Conservation (phyloP, 495 filamentous ascomycete species). For the Aspergillus affinis region DNA sequence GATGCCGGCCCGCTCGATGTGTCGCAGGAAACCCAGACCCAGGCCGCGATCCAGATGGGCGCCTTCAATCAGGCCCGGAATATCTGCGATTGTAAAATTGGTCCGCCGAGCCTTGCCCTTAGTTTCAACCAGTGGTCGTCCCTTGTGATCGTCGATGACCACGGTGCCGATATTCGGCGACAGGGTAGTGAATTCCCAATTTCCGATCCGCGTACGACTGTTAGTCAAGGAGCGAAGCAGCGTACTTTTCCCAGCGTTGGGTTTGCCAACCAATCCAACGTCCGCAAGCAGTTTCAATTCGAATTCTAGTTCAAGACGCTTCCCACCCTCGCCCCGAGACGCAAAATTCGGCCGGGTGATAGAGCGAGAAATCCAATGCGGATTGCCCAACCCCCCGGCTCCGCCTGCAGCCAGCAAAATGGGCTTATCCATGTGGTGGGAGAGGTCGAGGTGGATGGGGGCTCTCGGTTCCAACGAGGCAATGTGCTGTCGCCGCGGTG, state of each 20-base stretch:
- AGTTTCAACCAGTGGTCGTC: constrained; percentile 56
- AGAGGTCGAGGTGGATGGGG: constrained; percentile 81
- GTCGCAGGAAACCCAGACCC: constrained; percentile 86
- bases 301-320: constrained; percentile 76
- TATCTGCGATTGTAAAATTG: constrained; percentile 91
- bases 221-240: constrained; percentile 82
- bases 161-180: constrained; percentile 94
- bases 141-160: constrained; percentile 78
- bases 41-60: constrained; percentile 92
- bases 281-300: constrained; percentile 95
- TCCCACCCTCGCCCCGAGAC: constrained; percentile 77
- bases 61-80: constrained; percentile 86
- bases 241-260: constrained; percentile 95
- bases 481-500: constrained; percentile 55
- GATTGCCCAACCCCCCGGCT: constrained; percentile 87
- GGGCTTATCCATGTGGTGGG: constrained; percentile 73
- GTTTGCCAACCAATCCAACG: constrained; percentile 89
- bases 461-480: constrained; percentile 61
- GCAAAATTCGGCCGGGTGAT: constrained; percentile 78
- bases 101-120: constrained; percentile 51
- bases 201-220: constrained; percentile 82
- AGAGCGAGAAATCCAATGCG: constrained; percentile 77
- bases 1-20: constrained; percentile 89
- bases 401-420: constrained; percentile 90
- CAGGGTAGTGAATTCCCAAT: constrained; percentile 96